Conservation (phyloP, 306 rosid genomes). For the Pyrus communis region DNA sequence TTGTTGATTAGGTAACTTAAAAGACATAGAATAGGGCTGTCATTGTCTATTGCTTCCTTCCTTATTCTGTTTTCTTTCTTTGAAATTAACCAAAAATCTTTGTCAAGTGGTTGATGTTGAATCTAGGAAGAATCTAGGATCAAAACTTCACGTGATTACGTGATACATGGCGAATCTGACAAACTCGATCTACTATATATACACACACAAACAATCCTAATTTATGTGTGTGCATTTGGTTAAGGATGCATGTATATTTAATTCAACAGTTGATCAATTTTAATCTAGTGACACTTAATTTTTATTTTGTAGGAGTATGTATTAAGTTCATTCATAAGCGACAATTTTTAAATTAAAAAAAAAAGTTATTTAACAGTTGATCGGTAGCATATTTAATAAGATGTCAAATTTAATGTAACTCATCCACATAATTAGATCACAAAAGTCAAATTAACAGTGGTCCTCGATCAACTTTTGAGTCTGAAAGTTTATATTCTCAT, state of each 20-base stretch:
- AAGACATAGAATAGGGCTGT: neutral
- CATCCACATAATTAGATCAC: no score
- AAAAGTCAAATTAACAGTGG: neutral
- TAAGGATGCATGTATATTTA: neutral
- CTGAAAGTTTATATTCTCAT: neutral
- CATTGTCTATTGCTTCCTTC: neutral
- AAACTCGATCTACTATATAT: neutral
- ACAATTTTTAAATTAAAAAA: neutral
- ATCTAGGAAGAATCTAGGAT: neutral
- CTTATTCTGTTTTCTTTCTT: neutral
- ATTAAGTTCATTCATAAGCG: neutral
- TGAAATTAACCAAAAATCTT: neutral
- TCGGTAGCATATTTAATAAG: neutral
- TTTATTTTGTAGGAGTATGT: neutral
- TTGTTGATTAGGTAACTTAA: neutral
- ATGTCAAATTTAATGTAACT: no score
- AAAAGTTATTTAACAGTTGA: neutral
- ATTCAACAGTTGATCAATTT: neutral
- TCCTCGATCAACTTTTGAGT: neutral
- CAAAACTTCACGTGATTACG: neutral
- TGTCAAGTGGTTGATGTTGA: neutral
- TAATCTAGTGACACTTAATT: neutral
- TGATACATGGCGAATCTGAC: neutral
- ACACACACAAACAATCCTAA: neutral
- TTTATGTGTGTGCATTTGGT: neutral